phyloP scores from a whole-genome alignment of 2,329 filamentous ascomycete genomes.

The Lanzia echinophila region DNA sequence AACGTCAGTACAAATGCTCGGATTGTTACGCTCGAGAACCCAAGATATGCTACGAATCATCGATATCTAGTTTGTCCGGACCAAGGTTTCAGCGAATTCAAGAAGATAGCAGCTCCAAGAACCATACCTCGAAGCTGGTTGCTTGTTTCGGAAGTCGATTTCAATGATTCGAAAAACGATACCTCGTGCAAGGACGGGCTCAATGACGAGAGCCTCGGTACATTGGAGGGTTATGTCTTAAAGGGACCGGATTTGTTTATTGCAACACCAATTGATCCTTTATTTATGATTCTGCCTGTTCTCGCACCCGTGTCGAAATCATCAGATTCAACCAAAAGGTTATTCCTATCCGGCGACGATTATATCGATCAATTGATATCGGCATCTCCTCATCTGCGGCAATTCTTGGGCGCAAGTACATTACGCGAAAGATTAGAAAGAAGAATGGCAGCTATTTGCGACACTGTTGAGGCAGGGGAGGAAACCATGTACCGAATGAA shows the following conservation, averaged over 20 bases:
- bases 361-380: constrained; percentile 58
- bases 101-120: constrained; percentile 46
- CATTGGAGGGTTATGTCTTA: constrained; percentile 45
- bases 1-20: constrained; percentile 46
- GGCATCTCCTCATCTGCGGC: constrained; percentile 49
- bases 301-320: constrained; percentile 45
- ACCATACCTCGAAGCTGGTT: constrained; percentile 56
- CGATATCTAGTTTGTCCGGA: constrained; percentile 58
- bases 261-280: constrained; percentile 74
- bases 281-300: constrained; percentile 76
- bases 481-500: constrained; percentile 81
- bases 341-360: constrained; percentile 66
- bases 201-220: constrained; percentile 14
- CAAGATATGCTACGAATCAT: constrained; percentile 46
- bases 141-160: constrained; percentile 29
- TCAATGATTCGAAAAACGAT: constrained; percentile 14
- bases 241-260: constrained; percentile 70
- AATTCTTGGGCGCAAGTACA: constrained; percentile 44
- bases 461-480: constrained; percentile 74
- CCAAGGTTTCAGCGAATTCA: constrained; percentile 60
- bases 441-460: constrained; percentile 67
- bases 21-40: constrained; percentile 54
- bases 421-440: constrained; percentile 49
- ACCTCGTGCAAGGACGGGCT: constrained; percentile 17
- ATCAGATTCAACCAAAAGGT: constrained; percentile 46